Evolutionary conservation across 441 rosid genomes (phyloP).

Genomic region (Euphorbia schlechtendalii): DNA sequence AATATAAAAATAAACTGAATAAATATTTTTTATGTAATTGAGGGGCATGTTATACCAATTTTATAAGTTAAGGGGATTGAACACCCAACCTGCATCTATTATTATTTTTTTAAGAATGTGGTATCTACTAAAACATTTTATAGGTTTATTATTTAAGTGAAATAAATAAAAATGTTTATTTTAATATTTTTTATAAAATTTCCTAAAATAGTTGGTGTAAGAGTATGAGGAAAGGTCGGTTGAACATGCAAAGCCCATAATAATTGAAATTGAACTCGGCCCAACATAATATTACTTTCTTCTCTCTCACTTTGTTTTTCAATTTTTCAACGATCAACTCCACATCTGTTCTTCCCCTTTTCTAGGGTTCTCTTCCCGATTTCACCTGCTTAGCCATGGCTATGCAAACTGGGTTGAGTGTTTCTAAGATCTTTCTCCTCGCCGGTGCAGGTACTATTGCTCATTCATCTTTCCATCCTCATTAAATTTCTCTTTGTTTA

Average conservation of each 20-base stretch:
- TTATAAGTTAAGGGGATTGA: no score
- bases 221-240: neutral
- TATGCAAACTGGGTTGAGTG: conserved; percentile 66
- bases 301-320: no score
- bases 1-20: no score
- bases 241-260: neutral
- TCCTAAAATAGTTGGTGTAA: neutral
- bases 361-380: conserved; percentile 18
- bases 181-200: no score
- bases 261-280: neutral
- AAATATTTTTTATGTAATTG: no score
- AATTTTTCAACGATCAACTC: neutral
- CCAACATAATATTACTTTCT: neutral
- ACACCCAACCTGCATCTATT: no score
- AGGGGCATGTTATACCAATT: no score
- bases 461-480: neutral
- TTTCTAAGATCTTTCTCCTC: conserved; percentile 55
- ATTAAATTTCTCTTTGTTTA: neutral
- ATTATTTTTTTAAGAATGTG: no score
- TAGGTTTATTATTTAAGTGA: no score
- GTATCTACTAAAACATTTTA: no score
- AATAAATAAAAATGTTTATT: no score
- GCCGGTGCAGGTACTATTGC: conserved; percentile 61
- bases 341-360: neutral
- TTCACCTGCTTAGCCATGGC: conserved; percentile 42